Evolutionary conservation across 2,329 filamentous ascomycete genomes (phyloP).

Genomic region (Allantophomopsis cytisporea): DNA sequence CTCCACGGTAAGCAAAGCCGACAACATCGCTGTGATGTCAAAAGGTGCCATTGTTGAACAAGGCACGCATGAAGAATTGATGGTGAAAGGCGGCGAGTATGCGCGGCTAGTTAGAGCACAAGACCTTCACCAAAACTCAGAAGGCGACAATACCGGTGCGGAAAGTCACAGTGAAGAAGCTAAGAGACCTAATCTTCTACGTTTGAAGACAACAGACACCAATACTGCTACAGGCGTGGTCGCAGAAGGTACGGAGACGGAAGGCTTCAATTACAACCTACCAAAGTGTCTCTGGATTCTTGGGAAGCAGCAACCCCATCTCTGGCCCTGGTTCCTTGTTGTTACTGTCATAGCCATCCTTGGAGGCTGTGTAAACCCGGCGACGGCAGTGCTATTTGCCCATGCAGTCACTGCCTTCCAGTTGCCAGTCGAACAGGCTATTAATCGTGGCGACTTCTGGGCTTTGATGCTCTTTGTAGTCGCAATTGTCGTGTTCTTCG

Average conservation of each 20-base stretch:
- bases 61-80: slow-evolving; percentile 21
- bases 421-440: slow-evolving; percentile 6
- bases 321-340: neutral
- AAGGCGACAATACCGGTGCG: too few species aligned
- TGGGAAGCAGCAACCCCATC: slow-evolving; percentile 46
- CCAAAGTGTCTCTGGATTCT: too few species aligned
- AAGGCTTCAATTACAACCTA: too few species aligned
- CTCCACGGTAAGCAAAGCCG: slow-evolving; percentile 23
- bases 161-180: neutral
- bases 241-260: too few species aligned
- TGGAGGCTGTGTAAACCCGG: slow-evolving; percentile 20
- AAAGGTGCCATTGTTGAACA: slow-evolving; percentile 23
- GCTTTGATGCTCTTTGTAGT: slow-evolving; percentile 33
- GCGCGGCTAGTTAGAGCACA: slow-evolving; percentile 53
- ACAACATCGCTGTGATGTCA: slow-evolving; percentile 25
- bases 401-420: slow-evolving; percentile 17
- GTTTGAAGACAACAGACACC: slow-evolving; percentile 40
- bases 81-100: slow-evolving; percentile 50
- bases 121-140: slow-evolving; percentile 36
- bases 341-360: slow-evolving; percentile 5
- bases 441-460: slow-evolving; percentile 26
- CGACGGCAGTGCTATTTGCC: slow-evolving; percentile 20
- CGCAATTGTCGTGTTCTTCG: slow-evolving; percentile 23
- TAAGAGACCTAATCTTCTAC: slow-evolving; percentile 33
- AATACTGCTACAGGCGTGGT: neutral